Evolutionary conservation across 345 rosid genomes (phyloP).

Genomic region (Ceriops tagal): DNA sequence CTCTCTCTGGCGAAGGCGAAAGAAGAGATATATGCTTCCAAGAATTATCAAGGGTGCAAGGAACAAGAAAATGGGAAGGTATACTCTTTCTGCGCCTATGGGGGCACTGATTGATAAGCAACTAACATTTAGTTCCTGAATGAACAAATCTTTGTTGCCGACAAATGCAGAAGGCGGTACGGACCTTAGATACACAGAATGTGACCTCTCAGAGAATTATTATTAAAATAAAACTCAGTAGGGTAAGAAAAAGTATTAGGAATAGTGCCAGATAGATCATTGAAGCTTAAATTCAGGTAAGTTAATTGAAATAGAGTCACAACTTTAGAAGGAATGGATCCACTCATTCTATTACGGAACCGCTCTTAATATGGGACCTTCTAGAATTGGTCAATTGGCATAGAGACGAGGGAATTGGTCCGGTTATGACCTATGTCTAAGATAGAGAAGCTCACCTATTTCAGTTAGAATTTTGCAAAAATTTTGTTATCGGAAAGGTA

Average conservation of each 20-base stretch:
- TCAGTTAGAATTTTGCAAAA: no score
- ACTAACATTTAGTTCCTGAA: not conserved
- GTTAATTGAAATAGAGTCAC: no score
- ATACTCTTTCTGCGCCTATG: not conserved
- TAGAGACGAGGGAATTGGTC: no score
- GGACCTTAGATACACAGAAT: not conserved
- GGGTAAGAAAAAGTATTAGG: fast-evolving
- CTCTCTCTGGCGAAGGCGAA: not conserved
- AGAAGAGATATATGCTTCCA: not conserved
- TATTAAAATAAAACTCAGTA: fast-evolving
- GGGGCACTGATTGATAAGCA: not conserved
- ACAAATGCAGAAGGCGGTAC: not conserved
- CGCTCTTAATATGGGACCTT: not conserved
- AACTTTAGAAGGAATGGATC: constrained; percentile 7
- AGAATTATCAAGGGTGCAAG: not conserved
- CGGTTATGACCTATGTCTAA: no score
- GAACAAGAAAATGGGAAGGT: not conserved
- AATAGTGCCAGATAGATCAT: not conserved
- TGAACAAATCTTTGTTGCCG: not conserved
- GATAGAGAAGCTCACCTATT: no score
- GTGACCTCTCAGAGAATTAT: not conserved
- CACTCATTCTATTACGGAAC: constrained; percentile 6
- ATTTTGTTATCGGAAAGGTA: no score
- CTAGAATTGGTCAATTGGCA: no score
- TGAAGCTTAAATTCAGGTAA: not conserved